Base-by-base conservation (phyloP, 73 alveolate genomes). In the Blepharisma stoltei region DNA sequence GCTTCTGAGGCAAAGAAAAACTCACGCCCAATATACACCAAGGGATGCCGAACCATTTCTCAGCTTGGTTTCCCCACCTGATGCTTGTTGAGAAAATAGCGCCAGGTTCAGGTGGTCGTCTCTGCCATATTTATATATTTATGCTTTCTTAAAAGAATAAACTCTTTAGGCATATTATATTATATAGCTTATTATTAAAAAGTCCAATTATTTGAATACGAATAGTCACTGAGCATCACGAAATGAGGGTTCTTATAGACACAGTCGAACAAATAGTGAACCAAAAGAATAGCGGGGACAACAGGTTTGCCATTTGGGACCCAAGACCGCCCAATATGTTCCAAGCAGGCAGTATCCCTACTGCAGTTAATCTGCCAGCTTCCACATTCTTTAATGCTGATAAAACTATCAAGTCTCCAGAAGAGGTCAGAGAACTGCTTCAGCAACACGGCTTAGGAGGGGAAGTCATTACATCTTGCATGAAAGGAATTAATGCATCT, bases 251-350 rank as follows among this genome's bases (percentile, higher is more conserved):
- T 52, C 23, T 52, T 14, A 14, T 52, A 0, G 27, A 11, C 23
- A 20, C n/a, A 52, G 66, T 52, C 23, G 27, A 14, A 4, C 66
- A 52, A 52, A 52, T 52, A 11, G 23, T 11, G 27, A 11, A 52
- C 3, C n/a, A 52, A 52, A 52, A 2, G 3, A 52, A 52, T 4
- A 52, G 4, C 2, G 23, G 23, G 2, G 66, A 52, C n/a, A 25
- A 20, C 23, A 14, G 73, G 0, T 1, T 60, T 60, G 3, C 41
- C 0, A 32, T 32, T 32, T 60, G 73, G 73, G 73, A 60, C 5
- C 73, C 73, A 14, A 60, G 73, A 60, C 73, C 73, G 14, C 18
- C 73, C 5, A 38, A 60, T 8, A 38, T 25, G 37, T 60, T 60
- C 23, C 18, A 60, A 20, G 18, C 14, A 9, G 73, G 73, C 5